These are phyloP conservation scores for Vitis hybrid DNA, from an alignment of 177 flowering plant species.

Conservation along the genomic window DNA sequence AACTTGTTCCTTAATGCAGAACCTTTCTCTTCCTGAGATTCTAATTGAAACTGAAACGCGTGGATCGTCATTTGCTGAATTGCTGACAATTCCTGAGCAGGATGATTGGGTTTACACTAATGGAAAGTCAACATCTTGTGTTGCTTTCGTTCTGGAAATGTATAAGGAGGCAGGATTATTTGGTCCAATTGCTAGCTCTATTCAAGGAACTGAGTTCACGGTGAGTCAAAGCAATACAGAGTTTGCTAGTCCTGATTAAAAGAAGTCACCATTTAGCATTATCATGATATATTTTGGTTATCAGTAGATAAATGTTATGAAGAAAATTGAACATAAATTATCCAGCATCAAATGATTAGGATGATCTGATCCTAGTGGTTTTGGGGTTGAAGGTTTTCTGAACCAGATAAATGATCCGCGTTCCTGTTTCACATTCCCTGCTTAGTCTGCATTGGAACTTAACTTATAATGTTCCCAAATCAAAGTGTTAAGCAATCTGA, in stretches of 20 bases:
- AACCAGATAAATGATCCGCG: too few species aligned
- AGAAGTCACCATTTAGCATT: background rate
- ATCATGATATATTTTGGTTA: too few species aligned
- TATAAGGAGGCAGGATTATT: conserved; percentile 94
- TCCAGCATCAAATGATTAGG: too few species aligned
- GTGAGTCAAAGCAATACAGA: conserved; percentile 39
- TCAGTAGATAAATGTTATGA: too few species aligned
- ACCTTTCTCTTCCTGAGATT: conserved; percentile 74
- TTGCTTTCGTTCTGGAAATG: conserved; percentile 87
- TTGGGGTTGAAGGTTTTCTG: too few species aligned
- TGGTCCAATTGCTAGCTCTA: conserved; percentile 58
- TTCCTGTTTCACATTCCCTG: too few species aligned
- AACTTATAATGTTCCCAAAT: too few species aligned
- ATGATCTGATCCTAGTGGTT: too few species aligned
- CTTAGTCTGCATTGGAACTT: too few species aligned
- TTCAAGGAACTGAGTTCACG: conserved; percentile 95
- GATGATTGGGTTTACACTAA: conserved; percentile 90
- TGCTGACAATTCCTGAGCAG: conserved; percentile 88
- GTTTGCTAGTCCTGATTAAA: background rate
- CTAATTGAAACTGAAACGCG: conserved; percentile 85
- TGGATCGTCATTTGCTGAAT: conserved; percentile 72
- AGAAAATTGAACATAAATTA: too few species aligned
- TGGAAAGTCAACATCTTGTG: conserved; percentile 91
- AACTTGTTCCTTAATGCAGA: conserved; percentile 40
- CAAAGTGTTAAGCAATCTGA: too few species aligned